Evolutionary conservation across 2,329 filamentous ascomycete species (phyloP).

Genomic region (Dactylonectria estremocensis): DNA sequence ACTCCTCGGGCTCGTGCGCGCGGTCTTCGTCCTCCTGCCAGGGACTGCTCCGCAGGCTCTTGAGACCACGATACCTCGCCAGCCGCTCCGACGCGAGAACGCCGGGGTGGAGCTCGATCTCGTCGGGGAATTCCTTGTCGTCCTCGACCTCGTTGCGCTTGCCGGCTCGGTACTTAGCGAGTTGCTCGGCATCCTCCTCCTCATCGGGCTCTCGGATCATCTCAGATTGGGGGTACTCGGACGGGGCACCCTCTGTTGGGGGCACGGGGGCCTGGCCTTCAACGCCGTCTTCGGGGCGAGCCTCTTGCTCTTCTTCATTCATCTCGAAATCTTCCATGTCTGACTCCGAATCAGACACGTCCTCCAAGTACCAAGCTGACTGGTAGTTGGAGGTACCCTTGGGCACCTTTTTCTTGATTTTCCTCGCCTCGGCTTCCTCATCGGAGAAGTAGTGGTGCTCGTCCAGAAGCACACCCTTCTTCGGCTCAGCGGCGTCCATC

Average conservation of each 20-base stretch:
- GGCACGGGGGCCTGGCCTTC: slow-evolving; percentile 78
- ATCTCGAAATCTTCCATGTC: slow-evolving; percentile 81
- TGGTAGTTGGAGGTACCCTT: slow-evolving; percentile 96
- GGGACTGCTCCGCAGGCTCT: slow-evolving; percentile 87
- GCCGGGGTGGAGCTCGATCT: slow-evolving; percentile 93
- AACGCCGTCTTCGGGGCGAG: slow-evolving; percentile 85
- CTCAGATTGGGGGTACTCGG: slow-evolving; percentile 94
- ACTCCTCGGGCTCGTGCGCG: slow-evolving; percentile 90
- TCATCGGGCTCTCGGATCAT: slow-evolving; percentile 91
- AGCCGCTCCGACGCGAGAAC: slow-evolving; percentile 89
- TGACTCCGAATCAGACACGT: slow-evolving; percentile 87
- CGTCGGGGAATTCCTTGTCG: slow-evolving; percentile 95
- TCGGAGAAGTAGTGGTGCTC: slow-evolving; percentile 99
- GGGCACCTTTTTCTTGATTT: slow-evolving; percentile 81
- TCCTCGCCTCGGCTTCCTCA: slow-evolving; percentile 65
- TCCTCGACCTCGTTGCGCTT: slow-evolving; percentile 88
- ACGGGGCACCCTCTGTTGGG: slow-evolving; percentile 83
- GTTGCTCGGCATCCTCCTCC: slow-evolving; percentile 81
- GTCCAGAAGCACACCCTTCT: slow-evolving; percentile 92
- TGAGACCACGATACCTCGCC: slow-evolving; percentile 89
- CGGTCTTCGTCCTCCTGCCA: slow-evolving; percentile 94
- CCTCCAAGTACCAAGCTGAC: slow-evolving; percentile 90
- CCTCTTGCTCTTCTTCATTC: slow-evolving; percentile 70
- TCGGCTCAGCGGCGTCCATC: slow-evolving; percentile 60
- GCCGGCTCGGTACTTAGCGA: slow-evolving; percentile 84